Evolutionary conservation across 2,329 filamentous ascomycete genomes (phyloP), one percentile per base, ranked within the genome.

Genomic region (Drechslerella stenobrocha): DNA sequence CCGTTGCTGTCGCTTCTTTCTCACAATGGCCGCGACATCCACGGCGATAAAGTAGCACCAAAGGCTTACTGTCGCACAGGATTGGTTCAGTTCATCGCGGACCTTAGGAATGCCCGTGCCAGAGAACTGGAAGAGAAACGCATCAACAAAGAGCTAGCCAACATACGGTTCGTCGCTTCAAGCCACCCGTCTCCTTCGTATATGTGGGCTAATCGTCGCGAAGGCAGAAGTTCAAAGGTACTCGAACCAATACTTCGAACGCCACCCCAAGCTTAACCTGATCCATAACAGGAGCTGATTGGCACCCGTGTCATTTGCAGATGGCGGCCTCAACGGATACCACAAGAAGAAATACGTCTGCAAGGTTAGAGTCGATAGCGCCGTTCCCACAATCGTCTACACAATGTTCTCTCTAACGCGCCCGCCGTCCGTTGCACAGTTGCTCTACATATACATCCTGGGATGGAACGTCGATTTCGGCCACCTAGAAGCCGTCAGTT

Each of bases 291-390:
- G 24, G 44, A 26, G 28, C 52, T 65, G 47, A 65, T 47, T n/a
- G 4, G 35, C 1, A 42, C 18, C 37, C 37, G 15, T 18, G 9
- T 42, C 22, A 40, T 28, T 3, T 58, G 64, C 70, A 85, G 89
- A 93, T 77, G 91, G 90, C 71, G 93, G 83, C 75, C 80, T 98
- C 63, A 96, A 87, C 76, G 95, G 93, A 72, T 98, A 98, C 76
- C 90, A 96, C 81, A 96, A 95, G 82, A 98, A 98, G 83, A 98
- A 98, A 88, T 98, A 98, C 76, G 93, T 98, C 72, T 98, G 93
- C 89, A 98, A 98, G 81, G 83, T 85, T 79, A 57, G 76, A 52
- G 3, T n/a, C n/a, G n/a, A 18, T 40, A 48, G n/a, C 24, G 7
- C 18, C 47, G 18, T 59, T 23, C 51, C 51, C 63, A 57, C 28